These are phyloP conservation scores for Arthrinium puccinioides DNA, from an alignment of 2,329 filamentous ascomycete genomes.

Conservation along the genomic window DNA sequence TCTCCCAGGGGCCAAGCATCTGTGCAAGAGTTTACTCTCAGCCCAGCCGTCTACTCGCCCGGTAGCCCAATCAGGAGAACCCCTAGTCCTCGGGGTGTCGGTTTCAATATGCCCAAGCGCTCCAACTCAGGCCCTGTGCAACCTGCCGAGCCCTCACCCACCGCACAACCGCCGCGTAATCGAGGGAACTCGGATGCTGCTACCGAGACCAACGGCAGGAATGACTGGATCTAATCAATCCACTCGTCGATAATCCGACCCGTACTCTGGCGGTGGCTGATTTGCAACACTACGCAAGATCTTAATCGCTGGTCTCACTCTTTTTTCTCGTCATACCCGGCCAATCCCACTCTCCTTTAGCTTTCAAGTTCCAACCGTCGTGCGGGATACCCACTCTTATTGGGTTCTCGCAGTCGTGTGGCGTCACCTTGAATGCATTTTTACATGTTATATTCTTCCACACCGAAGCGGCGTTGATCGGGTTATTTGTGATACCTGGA, in stretches of 20 bases:
- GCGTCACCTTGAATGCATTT: neutral
- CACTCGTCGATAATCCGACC: neutral
- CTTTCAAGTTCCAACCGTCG: neutral
- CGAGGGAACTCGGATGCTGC: constrained; percentile 14
- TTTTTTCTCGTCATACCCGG: neutral
- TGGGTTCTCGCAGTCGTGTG: no score
- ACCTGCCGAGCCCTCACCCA: neutral
- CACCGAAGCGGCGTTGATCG: constrained; percentile 2
- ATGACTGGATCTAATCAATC: constrained; percentile 19
- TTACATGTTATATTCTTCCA: neutral
- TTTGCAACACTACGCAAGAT: neutral
- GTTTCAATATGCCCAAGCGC: constrained; percentile 26
- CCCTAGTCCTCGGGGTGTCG: constrained; percentile 35
- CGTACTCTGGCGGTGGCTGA: neutral
- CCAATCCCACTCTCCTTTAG: neutral
- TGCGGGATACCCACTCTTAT: no score
- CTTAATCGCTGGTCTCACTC: neutral
- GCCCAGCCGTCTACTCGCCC: constrained; percentile 45
- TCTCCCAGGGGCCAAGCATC: constrained; percentile 19
- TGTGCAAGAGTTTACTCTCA: constrained; percentile 33
- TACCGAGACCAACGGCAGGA: constrained; percentile 5
- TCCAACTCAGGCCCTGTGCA: constrained; percentile 13
- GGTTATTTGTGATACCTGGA: constrained; percentile 4
- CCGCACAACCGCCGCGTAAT: constrained; percentile 7
- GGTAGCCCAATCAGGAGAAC: constrained; percentile 30